Base-by-base conservation (phyloP, 2,329 filamentous ascomycete genomes). In the Xylariaceae sp. region DNA sequence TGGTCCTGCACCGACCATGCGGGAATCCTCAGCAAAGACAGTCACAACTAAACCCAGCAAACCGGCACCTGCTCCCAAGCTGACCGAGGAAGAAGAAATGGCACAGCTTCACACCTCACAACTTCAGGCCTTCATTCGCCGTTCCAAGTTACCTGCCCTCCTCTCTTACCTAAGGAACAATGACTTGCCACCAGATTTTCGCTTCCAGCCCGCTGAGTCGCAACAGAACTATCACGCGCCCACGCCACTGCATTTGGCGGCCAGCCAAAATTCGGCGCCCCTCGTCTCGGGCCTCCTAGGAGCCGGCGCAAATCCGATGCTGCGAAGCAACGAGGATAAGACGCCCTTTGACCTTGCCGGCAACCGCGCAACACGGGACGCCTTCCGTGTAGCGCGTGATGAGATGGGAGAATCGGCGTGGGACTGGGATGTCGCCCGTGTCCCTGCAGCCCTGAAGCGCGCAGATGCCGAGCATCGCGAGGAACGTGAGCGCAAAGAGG, bases 101-200 rank as follows among this genome's bases (percentile, higher is more conserved):
- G 86, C 87, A 1, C 72, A 86, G 2, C 76, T 96, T 3, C 92
- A 99, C 68, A 96, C 92, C 0, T 84, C 87, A 1, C 94, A 99
- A 67, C 77, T 99, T 0, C 90, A 94, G 65, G 87, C 90, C 0
- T 79, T 97, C 22, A 88, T 96, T 55, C 87, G 90, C 43, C 87
- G 94, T 40, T 95, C 89, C 1, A 97, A 96, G 70, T 83, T 94
- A 0, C 92, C 94, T 0, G 90, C 88, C 0, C 74, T 99, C 1
- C 77, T 96, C 15, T 85, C 88, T 1, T 99, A 97, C 67, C 75
- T 99, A 5, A 82, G 84, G 57, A 86, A 80, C 57, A 95, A 96
- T 71, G 74, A 76, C 2, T 75, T 97, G 9, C 74, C 81, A 1
- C 67, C 88, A 0, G 79, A 87, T 54, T 96, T 95, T 66, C 76